Percentiles rank a stretch among this genome's conserved stretches.
Conservation (phyloP, 768 basidiomycete genomes). For the Russula abietina region DNA sequence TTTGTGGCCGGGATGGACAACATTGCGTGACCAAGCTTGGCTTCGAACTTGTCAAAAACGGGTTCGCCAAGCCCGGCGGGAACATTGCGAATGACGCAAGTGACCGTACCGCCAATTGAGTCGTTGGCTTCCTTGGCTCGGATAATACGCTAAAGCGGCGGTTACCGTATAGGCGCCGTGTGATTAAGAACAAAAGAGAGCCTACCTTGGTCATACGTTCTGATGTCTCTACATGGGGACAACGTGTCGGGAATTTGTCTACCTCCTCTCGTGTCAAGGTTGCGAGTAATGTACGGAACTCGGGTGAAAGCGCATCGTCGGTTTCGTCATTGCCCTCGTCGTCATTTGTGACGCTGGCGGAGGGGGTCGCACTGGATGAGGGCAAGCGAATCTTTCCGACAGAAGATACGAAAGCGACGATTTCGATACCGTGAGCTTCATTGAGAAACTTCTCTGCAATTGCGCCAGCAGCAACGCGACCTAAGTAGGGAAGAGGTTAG, state of each 20-base stretch:
- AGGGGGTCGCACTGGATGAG: conserved; percentile 39
- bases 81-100: conserved; percentile 87
- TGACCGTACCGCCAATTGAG: conserved; percentile 97
- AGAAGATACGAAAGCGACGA: conserved; percentile 94
- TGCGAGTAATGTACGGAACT: conserved; percentile 73
- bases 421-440: conserved; percentile 81
- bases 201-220: conserved; percentile 82
- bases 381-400: conserved; percentile 91
- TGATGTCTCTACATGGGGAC: conserved; percentile 85
- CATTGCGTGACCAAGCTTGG: conserved; percentile 94
- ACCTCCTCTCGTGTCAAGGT: conserved; percentile 83
- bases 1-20: conserved; percentile 98
- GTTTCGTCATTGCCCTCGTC: conserved; percentile 56
- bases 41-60: conserved; percentile 98
- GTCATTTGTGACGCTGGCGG: conserved; percentile 34
- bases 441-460: conserved; percentile 96
- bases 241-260: conserved; percentile 80
- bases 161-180: not conserved
- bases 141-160: conserved; percentile 67
- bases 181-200: not conserved
- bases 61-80: conserved; percentile 95
- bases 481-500: conserved; percentile 35
- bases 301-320: conserved; percentile 72
- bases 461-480: conserved; percentile 94
- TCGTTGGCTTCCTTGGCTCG: conserved; percentile 86